A percentile compares a stretch with the other conserved stretches of the same genome.
Evolutionary conservation across 192 early-diverging fungal genomes (phyloP).

Genomic region (Coemansia sp.): DNA sequence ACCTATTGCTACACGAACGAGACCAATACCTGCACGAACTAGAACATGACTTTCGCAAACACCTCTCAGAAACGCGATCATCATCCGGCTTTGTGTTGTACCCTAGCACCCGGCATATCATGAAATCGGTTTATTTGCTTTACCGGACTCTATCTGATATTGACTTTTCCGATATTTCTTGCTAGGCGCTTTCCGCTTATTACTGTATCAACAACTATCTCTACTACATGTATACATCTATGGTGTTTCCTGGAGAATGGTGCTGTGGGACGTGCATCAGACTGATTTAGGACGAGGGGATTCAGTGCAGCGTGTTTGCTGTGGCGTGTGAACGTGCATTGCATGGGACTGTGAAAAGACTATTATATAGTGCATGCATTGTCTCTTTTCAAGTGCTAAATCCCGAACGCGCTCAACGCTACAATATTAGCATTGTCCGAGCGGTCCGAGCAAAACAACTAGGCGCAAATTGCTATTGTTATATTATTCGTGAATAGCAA

Average conservation of each 20-base stretch:
- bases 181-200: neutral
- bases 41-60: constrained; percentile 1
- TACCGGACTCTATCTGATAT: constrained; percentile 5
- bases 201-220: neutral
- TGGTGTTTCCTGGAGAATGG: neutral
- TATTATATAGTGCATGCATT: neutral
- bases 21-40: neutral
- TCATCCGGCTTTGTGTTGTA: neutral
- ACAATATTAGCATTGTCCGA: neutral
- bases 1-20: neutral
- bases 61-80: neutral
- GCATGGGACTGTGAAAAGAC: neutral
- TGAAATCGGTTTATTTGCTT: neutral
- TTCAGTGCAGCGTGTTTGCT: neutral
- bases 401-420: neutral
- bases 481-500: neutral
- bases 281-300: neutral
- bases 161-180: constrained; percentile 6
- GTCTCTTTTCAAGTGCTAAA: neutral
- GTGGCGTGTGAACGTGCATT: neutral
- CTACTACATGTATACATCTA: neutral
- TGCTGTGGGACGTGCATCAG: neutral
- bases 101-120: constrained; percentile 6
- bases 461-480: neutral
- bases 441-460: neutral